Evolutionary conservation across 1,284 basidiomycete genomes (phyloP).

Genomic region (Ustilago loliicola): DNA sequence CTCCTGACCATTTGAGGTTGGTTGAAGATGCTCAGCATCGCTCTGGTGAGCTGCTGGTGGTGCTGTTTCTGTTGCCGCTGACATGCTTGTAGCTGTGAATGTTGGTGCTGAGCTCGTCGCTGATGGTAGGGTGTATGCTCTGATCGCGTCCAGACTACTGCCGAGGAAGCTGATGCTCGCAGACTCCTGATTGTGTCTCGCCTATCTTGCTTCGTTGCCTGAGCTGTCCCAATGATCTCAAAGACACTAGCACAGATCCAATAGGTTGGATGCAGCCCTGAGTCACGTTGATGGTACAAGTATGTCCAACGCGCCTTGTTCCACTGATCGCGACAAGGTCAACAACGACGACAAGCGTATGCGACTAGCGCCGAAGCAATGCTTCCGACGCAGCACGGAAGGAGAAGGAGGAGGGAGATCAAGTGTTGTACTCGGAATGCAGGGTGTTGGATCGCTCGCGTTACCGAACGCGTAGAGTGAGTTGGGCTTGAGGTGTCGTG

Average conservation of each 20-base stretch:
- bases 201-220: not conserved
- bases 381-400: not conserved
- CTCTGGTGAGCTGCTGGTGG: not conserved
- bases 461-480: constrained; percentile 26
- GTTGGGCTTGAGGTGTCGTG: constrained; percentile 13
- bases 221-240: not conserved
- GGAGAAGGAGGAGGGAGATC: not conserved
- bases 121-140: not conserved
- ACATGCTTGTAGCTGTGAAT: constrained; percentile 10
- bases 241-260: not conserved
- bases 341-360: not conserved
- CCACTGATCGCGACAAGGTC: not conserved
- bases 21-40: not conserved
- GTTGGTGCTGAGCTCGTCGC: not conserved
- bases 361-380: not conserved
- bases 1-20: constrained; percentile 5
- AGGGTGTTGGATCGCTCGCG: constrained; percentile 23
- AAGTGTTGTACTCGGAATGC: constrained; percentile 43
- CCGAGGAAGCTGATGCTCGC: not conserved
- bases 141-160: not conserved
- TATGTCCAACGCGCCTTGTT: not conserved
- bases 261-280: not conserved
- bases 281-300: not conserved
- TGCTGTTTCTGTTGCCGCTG: constrained; percentile 20
- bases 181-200: not conserved